Conservation (phyloP, 176 grass and related monocot species). For the Raddia distichophylla region DNA sequence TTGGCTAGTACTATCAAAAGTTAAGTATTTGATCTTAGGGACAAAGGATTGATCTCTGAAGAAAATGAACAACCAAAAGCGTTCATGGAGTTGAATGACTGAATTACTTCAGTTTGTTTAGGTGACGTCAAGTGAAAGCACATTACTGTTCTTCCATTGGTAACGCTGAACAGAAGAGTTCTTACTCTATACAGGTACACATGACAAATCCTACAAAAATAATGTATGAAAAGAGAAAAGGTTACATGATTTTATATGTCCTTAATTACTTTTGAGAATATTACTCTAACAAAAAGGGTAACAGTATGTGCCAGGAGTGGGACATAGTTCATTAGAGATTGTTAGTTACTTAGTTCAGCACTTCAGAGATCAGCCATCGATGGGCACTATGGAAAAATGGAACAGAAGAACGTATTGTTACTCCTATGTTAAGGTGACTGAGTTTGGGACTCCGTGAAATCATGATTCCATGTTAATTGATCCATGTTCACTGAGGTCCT, state of each 20-base stretch:
- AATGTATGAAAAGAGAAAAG: background rate
- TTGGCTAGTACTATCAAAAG: background rate
- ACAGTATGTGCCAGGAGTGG: slow-evolving; percentile 1
- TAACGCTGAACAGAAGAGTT: background rate
- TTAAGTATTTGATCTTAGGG: background rate
- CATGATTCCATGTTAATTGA: background rate
- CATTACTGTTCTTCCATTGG: background rate
- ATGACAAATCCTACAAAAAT: slow-evolving; percentile 17
- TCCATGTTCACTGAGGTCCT: no score
- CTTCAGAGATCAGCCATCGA: slow-evolving; percentile 17
- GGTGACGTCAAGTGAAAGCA: background rate
- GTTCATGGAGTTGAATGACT: background rate
- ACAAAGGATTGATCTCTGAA: slow-evolving; percentile 31
- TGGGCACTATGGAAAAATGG: background rate
- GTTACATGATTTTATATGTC: background rate
- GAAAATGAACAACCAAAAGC: slow-evolving; percentile 22
- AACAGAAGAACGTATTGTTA: background rate
- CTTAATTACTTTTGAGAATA: background rate
- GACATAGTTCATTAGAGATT: background rate
- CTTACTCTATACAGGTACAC: background rate
- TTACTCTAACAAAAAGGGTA: background rate
- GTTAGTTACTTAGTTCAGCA: slow-evolving; percentile 22
- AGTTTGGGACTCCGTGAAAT: slow-evolving; percentile 11
- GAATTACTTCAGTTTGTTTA: background rate
- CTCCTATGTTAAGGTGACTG: background rate